Conservation (phyloP, 192 early-diverging fungal genomes). For the Coemansia sp. region DNA sequence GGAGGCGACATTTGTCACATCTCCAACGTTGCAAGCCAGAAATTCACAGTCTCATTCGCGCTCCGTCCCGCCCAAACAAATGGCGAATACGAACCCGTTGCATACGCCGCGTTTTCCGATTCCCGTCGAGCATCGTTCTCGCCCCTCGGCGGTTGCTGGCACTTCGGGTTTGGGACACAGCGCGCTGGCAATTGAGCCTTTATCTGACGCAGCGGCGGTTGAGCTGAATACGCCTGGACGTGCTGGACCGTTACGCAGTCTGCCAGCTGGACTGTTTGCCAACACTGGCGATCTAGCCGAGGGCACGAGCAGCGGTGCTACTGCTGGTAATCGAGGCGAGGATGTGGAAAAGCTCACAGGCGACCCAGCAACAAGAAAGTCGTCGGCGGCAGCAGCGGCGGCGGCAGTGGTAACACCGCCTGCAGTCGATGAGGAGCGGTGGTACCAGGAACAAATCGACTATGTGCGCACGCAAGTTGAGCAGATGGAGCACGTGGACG, state of each 20-base stretch:
- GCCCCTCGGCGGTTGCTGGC: conserved; percentile 1
- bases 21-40: background rate
- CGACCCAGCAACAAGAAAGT: conserved; percentile 4
- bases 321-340: background rate
- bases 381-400: conserved; percentile 3
- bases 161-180: conserved; percentile 13
- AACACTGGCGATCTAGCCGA: background rate
- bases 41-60: background rate
- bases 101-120: conserved; percentile 38
- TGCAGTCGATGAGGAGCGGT: conserved; percentile 44
- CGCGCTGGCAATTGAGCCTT: conserved; percentile 20
- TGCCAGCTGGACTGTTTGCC: conserved; percentile 24
- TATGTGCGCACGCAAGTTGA: conserved; percentile 57
- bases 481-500: conserved; percentile 49
- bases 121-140: conserved; percentile 12
- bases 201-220: conserved; percentile 28
- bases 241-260: conserved; percentile 20
- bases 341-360: conserved; percentile 8
- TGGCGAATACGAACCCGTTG: conserved; percentile 18
- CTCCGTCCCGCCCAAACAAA: background rate
- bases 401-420: conserved; percentile 29
- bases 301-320: background rate
- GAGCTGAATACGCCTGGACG: conserved; percentile 21
- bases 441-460: conserved; percentile 58
- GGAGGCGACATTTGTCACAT: conserved; percentile 42